Percentiles rank a stretch among this genome's conserved stretches.
phyloP scores from a whole-genome alignment of 129 eudicot genomes.

The Pulicaria dysenterica region DNA sequence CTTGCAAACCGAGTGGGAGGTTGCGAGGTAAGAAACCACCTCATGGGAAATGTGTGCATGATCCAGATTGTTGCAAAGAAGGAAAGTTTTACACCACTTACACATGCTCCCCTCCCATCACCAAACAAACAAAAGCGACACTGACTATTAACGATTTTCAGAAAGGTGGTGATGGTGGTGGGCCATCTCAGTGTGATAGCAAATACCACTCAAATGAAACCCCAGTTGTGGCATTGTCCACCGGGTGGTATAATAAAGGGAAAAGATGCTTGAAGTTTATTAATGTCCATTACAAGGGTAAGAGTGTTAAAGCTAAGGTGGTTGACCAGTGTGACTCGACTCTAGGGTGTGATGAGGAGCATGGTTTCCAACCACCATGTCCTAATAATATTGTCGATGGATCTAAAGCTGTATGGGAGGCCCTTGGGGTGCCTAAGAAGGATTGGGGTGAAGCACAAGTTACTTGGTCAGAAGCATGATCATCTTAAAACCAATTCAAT shows the following conservation, averaged over 20 bases:
- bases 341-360: slow-evolving; percentile 35
- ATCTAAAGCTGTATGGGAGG: slow-evolving; percentile 55
- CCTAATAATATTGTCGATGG: slow-evolving; percentile 48
- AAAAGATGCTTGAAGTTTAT: slow-evolving; percentile 32
- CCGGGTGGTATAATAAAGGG: slow-evolving; percentile 37
- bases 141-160: slow-evolving; percentile 41
- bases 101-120: slow-evolving; percentile 42
- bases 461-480: slow-evolving; percentile 37
- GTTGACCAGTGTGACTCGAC: slow-evolving; percentile 57
- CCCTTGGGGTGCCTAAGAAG: slow-evolving; percentile 35
- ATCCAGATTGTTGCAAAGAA: slow-evolving; percentile 36
- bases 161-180: slow-evolving; percentile 44
- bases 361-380: slow-evolving; percentile 48
- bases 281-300: slow-evolving; percentile 27
- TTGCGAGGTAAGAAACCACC: slow-evolving; percentile 34
- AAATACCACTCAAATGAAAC: slow-evolving; percentile 37
- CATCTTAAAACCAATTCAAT: slow-evolving; percentile 9
- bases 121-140: slow-evolving; percentile 22
- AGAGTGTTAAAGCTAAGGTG: slow-evolving; percentile 44
- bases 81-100: slow-evolving; percentile 31
- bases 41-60: slow-evolving; percentile 17
- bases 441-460: slow-evolving; percentile 31
- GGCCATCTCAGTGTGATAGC: slow-evolving; percentile 42
- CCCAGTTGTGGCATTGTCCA: slow-evolving; percentile 38
- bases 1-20: slow-evolving; percentile 34